Conservation (phyloP, 257 asterid species). For the Forsythia viridissima region DNA sequence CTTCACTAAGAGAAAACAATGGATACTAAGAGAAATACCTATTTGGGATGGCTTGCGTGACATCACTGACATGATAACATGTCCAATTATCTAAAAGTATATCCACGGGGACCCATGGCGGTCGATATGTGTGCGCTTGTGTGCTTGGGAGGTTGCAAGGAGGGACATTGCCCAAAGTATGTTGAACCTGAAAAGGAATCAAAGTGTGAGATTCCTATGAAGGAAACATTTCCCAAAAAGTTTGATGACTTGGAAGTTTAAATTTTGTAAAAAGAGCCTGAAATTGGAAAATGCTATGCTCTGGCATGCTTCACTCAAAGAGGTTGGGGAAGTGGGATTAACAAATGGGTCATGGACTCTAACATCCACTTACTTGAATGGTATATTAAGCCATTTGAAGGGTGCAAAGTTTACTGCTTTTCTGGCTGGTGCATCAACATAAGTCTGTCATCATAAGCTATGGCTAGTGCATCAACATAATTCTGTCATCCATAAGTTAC, state of each 20-base stretch:
- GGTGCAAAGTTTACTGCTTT: background rate
- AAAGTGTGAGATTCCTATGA: background rate
- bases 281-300: constrained; percentile 3
- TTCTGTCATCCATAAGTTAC: background rate
- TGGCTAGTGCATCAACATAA: background rate
- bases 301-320: background rate
- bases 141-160: background rate
- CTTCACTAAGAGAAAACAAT: background rate
- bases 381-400: background rate
- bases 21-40: background rate
- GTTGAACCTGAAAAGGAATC: background rate
- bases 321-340: background rate
- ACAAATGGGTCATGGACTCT: constrained; percentile 3
- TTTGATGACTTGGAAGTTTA: background rate
- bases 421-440: background rate
- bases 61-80: background rate
- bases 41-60: background rate
- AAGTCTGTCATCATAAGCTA: background rate
- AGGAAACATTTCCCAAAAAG: background rate
- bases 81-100: background rate
- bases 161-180: background rate
- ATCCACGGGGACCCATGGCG: background rate
- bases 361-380: background rate
- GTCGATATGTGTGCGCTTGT: background rate
- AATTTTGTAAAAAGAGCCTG: background rate